These are phyloP conservation scores for Speleostelium caveatum DNA, from an alignment of 78 protist species.

Conservation along the genomic window DNA sequence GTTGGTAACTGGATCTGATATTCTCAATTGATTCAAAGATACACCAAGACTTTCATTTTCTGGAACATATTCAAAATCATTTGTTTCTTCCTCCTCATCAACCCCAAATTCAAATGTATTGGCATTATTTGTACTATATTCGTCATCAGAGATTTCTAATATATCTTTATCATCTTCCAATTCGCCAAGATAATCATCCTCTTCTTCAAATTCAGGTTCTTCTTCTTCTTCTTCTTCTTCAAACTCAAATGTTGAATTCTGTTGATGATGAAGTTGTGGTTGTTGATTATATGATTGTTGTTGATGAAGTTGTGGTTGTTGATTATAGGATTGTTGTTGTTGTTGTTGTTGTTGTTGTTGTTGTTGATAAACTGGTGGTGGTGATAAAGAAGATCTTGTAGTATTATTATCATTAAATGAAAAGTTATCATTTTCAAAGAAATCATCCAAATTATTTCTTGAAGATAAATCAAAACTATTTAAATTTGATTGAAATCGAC, in stretches of 20 bases:
- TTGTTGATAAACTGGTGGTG: too few relatives aligned
- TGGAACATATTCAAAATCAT: slow-evolving; percentile 20
- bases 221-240: slow-evolving; percentile 18
- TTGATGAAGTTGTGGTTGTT: background rate
- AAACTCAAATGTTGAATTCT: background rate
- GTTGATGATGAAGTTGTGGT: slow-evolving; percentile 10
- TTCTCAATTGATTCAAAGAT: background rate
- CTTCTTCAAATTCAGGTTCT: background rate
- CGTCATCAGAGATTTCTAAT: background rate
- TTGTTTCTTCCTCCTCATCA: slow-evolving; percentile 25
- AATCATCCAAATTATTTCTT: background rate
- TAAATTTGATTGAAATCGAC: background rate
- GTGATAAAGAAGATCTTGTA: too few relatives aligned
- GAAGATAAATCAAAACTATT: background rate
- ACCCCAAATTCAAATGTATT: background rate
- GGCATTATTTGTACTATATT: background rate
- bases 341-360: too few relatives aligned
- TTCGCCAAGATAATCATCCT: background rate
- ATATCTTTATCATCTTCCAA: background rate
- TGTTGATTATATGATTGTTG: slow-evolving; percentile 6
- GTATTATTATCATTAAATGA: too few relatives aligned
- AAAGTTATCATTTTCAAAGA: too few relatives aligned
- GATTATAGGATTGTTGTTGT: background rate
- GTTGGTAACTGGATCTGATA: background rate
- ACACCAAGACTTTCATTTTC: slow-evolving; percentile 14